Conservation (phyloP, 2,329 filamentous ascomycete genomes). For the Fusarium sp. region DNA sequence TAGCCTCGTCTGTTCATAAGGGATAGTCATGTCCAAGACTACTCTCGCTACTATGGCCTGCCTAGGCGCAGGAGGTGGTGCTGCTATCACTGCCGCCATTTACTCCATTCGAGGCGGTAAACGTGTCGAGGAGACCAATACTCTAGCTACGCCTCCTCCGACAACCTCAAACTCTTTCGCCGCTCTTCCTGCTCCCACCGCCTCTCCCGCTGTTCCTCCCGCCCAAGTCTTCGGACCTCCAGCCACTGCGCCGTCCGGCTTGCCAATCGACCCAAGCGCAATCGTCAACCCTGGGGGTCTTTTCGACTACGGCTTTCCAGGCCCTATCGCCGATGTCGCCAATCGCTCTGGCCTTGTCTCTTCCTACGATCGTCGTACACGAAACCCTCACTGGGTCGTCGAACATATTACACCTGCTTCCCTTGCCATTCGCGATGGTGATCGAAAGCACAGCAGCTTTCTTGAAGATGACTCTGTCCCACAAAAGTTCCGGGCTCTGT, state of each 20-base stretch:
- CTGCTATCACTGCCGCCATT: conserved; percentile 76
- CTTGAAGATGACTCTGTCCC: conserved; percentile 84
- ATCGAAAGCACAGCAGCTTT: conserved; percentile 86
- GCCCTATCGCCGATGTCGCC: conserved; percentile 85
- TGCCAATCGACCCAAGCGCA: conserved; percentile 48
- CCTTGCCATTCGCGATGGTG: conserved; percentile 76
- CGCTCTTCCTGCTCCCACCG: conserved; percentile 41
- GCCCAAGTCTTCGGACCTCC: conserved; percentile 62
- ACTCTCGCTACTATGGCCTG: conserved; percentile 80
- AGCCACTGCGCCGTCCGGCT: conserved; percentile 42
- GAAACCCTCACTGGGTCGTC: conserved; percentile 94
- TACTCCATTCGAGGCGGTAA: conserved; percentile 66
- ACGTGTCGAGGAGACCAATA: conserved; percentile 51
- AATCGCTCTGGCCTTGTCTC: conserved; percentile 81
- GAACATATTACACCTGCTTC: conserved; percentile 96
- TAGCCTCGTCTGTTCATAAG: background rate
- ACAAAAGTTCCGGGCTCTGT: conserved; percentile 84
- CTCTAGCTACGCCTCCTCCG: conserved; percentile 46
- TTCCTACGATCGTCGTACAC: conserved; percentile 86
- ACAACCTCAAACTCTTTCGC: conserved; percentile 45
- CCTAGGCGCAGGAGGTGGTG: conserved; percentile 79
- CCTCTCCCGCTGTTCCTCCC: conserved; percentile 60
- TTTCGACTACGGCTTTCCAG: conserved; percentile 91
- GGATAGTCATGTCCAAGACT: conserved; percentile 75
- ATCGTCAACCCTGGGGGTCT: conserved; percentile 80